Evolutionary conservation across 805 yeast species (phyloP).

Genomic region (Suhomyces sp.): DNA sequence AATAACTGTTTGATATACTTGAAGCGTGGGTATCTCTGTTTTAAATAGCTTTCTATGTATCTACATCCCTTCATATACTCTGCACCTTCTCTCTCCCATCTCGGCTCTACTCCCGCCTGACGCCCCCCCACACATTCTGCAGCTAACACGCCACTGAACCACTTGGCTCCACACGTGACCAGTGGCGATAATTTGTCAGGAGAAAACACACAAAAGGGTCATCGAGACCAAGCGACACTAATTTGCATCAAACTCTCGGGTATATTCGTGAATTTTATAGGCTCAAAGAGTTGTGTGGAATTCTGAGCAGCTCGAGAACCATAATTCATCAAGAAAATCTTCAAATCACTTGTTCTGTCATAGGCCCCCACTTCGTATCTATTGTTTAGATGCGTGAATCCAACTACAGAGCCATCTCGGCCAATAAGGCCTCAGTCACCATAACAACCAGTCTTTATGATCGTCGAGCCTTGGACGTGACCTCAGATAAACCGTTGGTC

Average conservation of each 20-base stretch:
- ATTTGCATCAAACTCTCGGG: background rate
- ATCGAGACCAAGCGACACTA: background rate
- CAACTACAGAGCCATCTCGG: conserved; percentile 71
- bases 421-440: conserved; percentile 88
- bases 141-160: background rate
- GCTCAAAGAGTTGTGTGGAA: background rate
- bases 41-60: no score
- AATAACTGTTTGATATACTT: no score
- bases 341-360: background rate
- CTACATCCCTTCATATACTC: background rate
- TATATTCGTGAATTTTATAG: background rate
- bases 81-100: background rate
- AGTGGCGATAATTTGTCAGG: background rate
- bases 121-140: background rate
- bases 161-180: background rate
- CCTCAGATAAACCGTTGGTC: conserved; percentile 84
- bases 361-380: background rate
- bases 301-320: background rate
- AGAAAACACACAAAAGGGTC: conserved; percentile 1
- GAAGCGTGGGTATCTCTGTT: no score
- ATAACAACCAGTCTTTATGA: conserved; percentile 88
- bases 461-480: conserved; percentile 86
- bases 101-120: background rate
- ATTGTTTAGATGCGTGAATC: conserved; percentile 74
- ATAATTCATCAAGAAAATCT: background rate